Percentiles rank a stretch among this genome's conserved stretches.
Evolutionary conservation across 2,329 filamentous ascomycete genomes (phyloP).

Genomic region (Colletotrichum chrysophilum): DNA sequence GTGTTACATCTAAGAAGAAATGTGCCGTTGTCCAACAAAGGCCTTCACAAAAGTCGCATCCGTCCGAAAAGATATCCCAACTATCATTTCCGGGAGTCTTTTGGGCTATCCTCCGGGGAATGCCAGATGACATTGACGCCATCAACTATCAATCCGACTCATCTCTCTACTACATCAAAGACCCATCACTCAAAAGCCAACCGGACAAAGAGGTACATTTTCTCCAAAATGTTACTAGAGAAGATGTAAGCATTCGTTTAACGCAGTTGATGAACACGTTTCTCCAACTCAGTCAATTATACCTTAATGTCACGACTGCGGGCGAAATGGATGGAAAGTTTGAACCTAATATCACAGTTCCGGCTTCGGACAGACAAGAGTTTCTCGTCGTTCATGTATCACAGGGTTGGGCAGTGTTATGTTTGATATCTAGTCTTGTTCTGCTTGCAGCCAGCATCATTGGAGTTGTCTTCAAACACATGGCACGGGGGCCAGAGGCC

Average conservation of each 20-base stretch:
- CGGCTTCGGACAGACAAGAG: too few relatives aligned
- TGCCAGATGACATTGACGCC: too few relatives aligned
- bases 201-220: too few relatives aligned
- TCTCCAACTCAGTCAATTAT: fast-evolving
- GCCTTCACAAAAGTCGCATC: too few relatives aligned
- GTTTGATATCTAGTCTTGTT: neutral
- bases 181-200: neutral
- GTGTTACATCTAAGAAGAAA: too few relatives aligned
- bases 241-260: neutral
- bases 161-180: neutral
- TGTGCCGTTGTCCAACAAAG: too few relatives aligned
- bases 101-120: too few relatives aligned
- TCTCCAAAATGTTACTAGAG: neutral
- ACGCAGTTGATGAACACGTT: neutral
- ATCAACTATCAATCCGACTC: neutral
- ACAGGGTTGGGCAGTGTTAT: neutral
- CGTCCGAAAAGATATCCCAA: too few relatives aligned
- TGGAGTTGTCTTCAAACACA: neutral
- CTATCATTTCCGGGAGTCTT: too few relatives aligned
- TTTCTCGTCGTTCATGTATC: too few relatives aligned
- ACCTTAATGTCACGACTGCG: fast-evolving
- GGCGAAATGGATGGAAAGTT: fast-evolving
- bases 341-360: neutral
- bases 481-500: neutral
- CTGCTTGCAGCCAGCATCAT: neutral